Conservation (phyloP, 2,329 filamentous ascomycete species). For the Colletotrichum sp. region DNA sequence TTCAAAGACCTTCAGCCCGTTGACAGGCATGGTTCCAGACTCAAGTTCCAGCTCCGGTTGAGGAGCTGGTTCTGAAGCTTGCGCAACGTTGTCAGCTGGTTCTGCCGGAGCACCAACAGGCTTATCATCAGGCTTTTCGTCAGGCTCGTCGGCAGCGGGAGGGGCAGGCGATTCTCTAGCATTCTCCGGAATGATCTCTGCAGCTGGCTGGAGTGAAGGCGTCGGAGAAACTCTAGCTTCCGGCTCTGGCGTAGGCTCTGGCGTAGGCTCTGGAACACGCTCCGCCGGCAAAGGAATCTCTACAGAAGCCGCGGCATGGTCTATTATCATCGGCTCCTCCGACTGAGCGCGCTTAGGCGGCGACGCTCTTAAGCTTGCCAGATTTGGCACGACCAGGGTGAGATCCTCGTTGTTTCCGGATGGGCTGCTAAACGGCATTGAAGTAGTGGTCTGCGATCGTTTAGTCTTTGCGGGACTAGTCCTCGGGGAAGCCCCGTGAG, state of each 20-base stretch:
- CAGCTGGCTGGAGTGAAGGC: constrained; percentile 9
- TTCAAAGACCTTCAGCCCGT: constrained; percentile 63
- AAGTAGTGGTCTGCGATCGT: constrained; percentile 28
- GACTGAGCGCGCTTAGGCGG: constrained; percentile 25
- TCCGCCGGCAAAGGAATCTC: constrained; percentile 5
- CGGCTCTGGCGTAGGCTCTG: constrained; percentile 14
- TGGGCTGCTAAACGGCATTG: constrained; percentile 47
- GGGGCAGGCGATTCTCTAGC: constrained; percentile 13
- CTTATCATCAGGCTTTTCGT: neutral
- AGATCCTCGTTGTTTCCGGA: constrained; percentile 57
- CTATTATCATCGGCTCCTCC: neutral
- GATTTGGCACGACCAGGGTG: constrained; percentile 55
- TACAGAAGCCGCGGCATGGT: constrained; percentile 3
- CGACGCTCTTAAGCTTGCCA: constrained; percentile 39
- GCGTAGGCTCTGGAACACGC: neutral
- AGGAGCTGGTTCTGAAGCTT: neutral
- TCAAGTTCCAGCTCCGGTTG: constrained; percentile 5
- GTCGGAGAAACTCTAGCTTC: constrained; percentile 26
- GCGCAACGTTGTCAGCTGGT: neutral
- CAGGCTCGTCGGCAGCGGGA: neutral
- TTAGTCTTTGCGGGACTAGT: constrained; percentile 46
- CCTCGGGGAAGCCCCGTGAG: constrained; percentile 39
- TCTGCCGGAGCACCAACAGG: neutral
- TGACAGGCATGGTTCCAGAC: constrained; percentile 33
- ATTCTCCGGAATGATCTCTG: constrained; percentile 10